phyloP scores from a whole-genome alignment of 2,329 filamentous ascomycete species.

The Paecilomyces sp. region DNA sequence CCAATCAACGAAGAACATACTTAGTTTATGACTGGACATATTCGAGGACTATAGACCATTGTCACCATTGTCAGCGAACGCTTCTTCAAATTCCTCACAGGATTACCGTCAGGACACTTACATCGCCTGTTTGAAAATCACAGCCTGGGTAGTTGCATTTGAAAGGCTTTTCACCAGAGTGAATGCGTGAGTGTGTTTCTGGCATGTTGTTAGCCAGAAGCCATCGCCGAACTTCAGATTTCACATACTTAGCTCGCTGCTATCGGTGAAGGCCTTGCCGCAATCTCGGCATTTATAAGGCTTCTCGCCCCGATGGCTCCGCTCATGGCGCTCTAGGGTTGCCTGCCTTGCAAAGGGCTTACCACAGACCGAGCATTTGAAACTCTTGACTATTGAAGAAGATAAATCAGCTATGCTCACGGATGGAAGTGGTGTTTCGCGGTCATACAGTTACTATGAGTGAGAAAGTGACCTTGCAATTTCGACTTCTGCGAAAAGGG shows the following conservation, averaged over 20 bases:
- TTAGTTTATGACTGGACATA: slow-evolving; percentile 39
- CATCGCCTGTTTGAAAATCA: slow-evolving; percentile 37
- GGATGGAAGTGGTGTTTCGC: background rate
- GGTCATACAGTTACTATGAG: slow-evolving; percentile 37
- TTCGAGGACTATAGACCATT: slow-evolving; percentile 29
- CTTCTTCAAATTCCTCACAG: background rate
- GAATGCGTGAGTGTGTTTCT: slow-evolving; percentile 38
- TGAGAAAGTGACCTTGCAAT: slow-evolving; percentile 37
- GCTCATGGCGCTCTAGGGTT: slow-evolving; percentile 36
- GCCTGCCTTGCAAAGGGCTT: slow-evolving; percentile 37
- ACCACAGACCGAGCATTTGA: slow-evolving; percentile 33
- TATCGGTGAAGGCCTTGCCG: slow-evolving; percentile 37
- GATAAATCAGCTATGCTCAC: background rate
- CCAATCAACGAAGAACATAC: slow-evolving; percentile 16
- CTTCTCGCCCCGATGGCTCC: slow-evolving; percentile 38
- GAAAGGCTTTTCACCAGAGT: slow-evolving; percentile 38
- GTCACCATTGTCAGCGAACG: background rate
- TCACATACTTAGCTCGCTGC: slow-evolving; percentile 35
- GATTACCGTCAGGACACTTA: slow-evolving; percentile 14
- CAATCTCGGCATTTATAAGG: slow-evolving; percentile 35
- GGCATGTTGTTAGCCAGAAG: slow-evolving; percentile 12
- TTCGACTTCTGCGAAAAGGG: slow-evolving; percentile 41
- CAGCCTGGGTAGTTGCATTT: slow-evolving; percentile 37
- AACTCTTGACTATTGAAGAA: slow-evolving; percentile 30
- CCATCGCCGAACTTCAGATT: background rate